Percentiles rank a stretch among this genome's conserved stretches.
Conservation (phyloP, 2,329 filamentous ascomycete species). For the Camillea tinctor region DNA sequence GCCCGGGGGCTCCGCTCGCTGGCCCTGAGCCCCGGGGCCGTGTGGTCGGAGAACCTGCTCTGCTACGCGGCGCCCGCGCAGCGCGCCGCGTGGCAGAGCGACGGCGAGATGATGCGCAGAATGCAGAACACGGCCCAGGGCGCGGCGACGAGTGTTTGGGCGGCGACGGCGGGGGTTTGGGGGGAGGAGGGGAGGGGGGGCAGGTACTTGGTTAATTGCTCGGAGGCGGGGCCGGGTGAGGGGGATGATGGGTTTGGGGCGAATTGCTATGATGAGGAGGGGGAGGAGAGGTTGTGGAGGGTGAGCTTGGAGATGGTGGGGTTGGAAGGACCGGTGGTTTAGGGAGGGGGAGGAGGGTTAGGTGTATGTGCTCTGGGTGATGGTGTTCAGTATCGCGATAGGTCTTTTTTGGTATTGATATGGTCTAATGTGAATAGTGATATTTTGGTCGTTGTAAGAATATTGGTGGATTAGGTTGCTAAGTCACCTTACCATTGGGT, state of each 20-base stretch:
- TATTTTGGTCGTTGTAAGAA: too few species aligned
- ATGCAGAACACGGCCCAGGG: constrained; percentile 41
- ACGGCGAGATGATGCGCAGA: constrained; percentile 3
- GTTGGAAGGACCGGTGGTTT: constrained; percentile 5
- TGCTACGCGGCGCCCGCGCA: constrained; percentile 14
- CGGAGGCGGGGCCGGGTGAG: constrained; percentile 24
- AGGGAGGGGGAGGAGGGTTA: not conserved
- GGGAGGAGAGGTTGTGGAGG: constrained; percentile 11
- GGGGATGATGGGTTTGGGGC: constrained; percentile 1
- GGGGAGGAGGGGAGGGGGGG: constrained; percentile 49
- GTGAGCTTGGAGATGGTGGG: constrained; percentile 5
- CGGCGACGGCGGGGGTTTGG: constrained; percentile 40
- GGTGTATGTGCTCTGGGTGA: not conserved
- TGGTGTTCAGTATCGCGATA: too few species aligned
- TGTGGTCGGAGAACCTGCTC: constrained; percentile 29
- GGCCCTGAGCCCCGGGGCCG: constrained; percentile 43
- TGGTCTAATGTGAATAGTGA: too few species aligned
- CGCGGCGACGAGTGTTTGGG: constrained; percentile 47
- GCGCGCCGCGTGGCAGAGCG: constrained; percentile 3
- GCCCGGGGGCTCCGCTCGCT: constrained; percentile 37
- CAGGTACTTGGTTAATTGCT: constrained; percentile 44
- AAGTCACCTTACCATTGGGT: too few species aligned
- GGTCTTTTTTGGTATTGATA: too few species aligned
- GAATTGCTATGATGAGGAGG: constrained; percentile 8
- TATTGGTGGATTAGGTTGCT: too few species aligned